Evolutionary conservation across 495 filamentous ascomycete species (phyloP), one percentile per base, ranked within the genome.

Genomic region (Chaetomium fimeti): DNA sequence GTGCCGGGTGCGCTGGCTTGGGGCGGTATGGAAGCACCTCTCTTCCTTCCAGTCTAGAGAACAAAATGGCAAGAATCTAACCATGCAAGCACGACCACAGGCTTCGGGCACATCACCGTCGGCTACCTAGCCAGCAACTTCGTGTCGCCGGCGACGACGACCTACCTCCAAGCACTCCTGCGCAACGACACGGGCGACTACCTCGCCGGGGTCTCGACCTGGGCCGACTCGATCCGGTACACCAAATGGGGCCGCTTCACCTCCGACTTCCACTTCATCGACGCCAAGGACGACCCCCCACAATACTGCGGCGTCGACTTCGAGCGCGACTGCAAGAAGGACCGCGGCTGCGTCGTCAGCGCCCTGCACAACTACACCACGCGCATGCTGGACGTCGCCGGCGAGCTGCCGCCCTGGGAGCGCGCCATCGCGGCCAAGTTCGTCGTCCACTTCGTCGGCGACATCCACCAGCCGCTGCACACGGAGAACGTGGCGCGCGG

Each of bases 181-280:
- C 60, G 70, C 68, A 82, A 81, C 69, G 61, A 75, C 67, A 81
- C 82, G 7, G 62, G 72, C 47, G 76, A 84, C 61, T 86, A 84
- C 67, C 80, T 89, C 52, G 84, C 85, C 45, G 77, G 78, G 51
- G 81, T 87, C 15, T 83, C 87, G 2, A 86, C 83, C 3, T 89
- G 87, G 87, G 84, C 87, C 16, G 87, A 89, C 74, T 80, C 78
- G 57, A 81, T 85, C 69, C 77, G 83, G 28, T 86, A 87, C 72
- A 85, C 83, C 13, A 77, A 81, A 67, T 84, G 78, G 66, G 83
- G 85, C 20, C 76, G 75, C 40, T 88, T 83, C 72, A 81, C 78
- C 11, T 76, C 74, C n/a, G 79, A 79, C 20, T 86, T 87, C 73
- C 88, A 91, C 76, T 91, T 82, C 78, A 90, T 91, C 75, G 88